These are phyloP conservation scores for Canariomyces notabilis DNA, from an alignment of 2,329 filamentous ascomycete species.

Conservation along the genomic window DNA sequence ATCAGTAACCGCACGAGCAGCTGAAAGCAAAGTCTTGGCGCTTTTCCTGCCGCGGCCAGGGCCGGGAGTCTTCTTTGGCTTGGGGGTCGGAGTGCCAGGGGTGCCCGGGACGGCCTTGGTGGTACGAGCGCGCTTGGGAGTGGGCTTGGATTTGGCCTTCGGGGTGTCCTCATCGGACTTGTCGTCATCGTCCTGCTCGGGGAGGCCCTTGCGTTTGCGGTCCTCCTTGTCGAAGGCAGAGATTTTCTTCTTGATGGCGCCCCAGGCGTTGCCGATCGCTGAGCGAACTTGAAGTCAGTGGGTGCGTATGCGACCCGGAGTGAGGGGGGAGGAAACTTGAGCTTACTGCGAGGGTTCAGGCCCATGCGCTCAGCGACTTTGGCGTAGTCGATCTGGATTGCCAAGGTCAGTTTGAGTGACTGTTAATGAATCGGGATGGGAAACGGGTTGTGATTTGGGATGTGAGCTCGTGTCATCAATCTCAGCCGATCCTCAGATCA, in stretches of 20 bases:
- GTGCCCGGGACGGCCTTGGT: not conserved
- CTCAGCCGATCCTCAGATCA: too few species aligned
- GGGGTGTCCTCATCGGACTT: not conserved
- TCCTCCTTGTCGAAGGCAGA: conserved; percentile 1
- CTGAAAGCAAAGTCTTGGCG: too few species aligned
- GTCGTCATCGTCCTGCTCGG: not conserved
- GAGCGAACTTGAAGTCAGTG: not conserved
- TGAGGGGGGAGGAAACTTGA: not conserved
- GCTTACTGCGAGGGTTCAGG: not conserved
- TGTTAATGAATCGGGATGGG: not conserved
- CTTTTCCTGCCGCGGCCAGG: not conserved
- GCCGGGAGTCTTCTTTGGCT: not conserved
- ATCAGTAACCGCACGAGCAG: too few species aligned
- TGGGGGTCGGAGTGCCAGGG: not conserved
- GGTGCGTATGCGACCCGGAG: not conserved
- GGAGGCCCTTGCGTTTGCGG: not conserved
- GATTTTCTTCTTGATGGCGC: conserved; percentile 6
- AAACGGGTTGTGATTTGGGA: not conserved
- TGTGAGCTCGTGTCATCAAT: too few species aligned
- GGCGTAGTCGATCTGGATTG: conserved; percentile 1
- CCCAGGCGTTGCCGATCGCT: conserved; percentile 4
- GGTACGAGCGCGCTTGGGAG: not conserved
- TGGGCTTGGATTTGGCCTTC: not conserved
- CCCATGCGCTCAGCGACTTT: conserved; percentile 6
- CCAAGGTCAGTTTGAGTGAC: not conserved